Base-by-base conservation (phyloP, 2,329 filamentous ascomycete species). In the Exserohilum rostratum region DNA sequence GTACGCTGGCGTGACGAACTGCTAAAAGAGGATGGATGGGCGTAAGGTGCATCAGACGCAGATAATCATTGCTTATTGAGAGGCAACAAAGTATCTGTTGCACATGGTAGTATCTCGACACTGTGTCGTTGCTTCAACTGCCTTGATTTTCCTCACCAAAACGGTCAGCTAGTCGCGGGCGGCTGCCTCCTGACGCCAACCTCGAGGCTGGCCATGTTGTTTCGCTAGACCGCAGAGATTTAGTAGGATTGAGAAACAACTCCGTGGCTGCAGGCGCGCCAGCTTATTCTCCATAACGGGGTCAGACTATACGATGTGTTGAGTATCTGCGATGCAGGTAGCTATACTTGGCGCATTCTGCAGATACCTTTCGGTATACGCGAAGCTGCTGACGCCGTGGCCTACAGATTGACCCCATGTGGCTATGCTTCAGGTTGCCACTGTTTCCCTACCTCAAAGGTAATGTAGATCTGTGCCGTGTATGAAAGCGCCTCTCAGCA, bases 271-370 rank as follows among this genome's bases (percentile, higher is more conserved):
- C 52, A 42, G 46, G 39, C 6, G 7, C n/a, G 35, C 20, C 1
- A 11, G 13, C 22, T 7, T 15, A 30, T 13, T 13, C n/a, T 40
- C 1, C 3, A 33, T 5, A 17, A 22, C 1, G 13, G 43, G 39
- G 20, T 17, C 1, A 51, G 29, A 33, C 12, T 13, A 27, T 18
- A 22, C 18, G 35, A 6, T 17, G 20, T 55, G 48, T 52, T 49
- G 49, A 55, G 44, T 13, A 33, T 25, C 22, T 11, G 29, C 25
- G n/a, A 45, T 31, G 44, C 10, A 17, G 7, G 25, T 9, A 9
- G 34, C 45, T 20, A 29, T 45, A 20, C 4, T 52, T 52, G 34
- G 40, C 53, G 43, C 43, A 52, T 6, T 35, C 22, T 20, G 37
- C 31, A 46, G 31, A 33, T 13, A 44, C 15, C 29, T 48, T n/a